Evolutionary conservation across 176 grass and related monocot genomes (phyloP), one percentile per base, ranked within the genome.

Genomic region (Melocanna baccifera): DNA sequence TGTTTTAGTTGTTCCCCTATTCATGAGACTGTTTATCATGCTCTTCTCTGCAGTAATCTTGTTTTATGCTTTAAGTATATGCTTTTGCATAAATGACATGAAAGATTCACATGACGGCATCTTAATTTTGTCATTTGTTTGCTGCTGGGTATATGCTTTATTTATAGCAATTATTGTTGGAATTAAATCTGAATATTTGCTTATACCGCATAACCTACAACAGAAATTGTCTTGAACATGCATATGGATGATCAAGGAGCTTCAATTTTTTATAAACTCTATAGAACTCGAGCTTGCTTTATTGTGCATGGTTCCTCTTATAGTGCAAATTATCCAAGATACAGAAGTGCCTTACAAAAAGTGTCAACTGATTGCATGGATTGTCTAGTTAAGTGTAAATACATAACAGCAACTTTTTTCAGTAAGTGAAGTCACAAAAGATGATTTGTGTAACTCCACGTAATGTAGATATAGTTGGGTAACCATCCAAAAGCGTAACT

Each of bases 321-420:
- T 77, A 84, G 46, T 67, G 39, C 48, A 80, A 28, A 85, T 9
- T 32, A 61, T 63, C 67, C 34, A 51, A 88, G 52, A 62, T 73
- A 74, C 10, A 78, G 51, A 5, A 74, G 3, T 7, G 41, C 58
- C 15, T 18, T 66, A 79, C 25, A 81, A 63, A 69, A 79, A 56
- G 15, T 65, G 74, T 1, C 14, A 79, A 56, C 9, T 48, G 22
- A 25, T 36, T 18, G 56, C 9, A 69, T 29, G 26, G 19, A 67
- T 19, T 67, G 48, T 67, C 48, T 10, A 40, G 28, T 76, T 50
- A 69, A 30, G 51, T 20, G 22, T 40, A 59, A 25, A 46, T 73
- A 23, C 23, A 32, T 42, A 42, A 12, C 10, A 47, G 11, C 16
- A 62, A 19, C 64, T 48, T 62, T 50, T 63, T 63, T 43, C 22